Percentiles rank a stretch among this genome's conserved stretches.
These are phyloP conservation scores for Fusarium pilosicola DNA, from an alignment of 2,329 filamentous ascomycete genomes.

Conservation along the genomic window DNA sequence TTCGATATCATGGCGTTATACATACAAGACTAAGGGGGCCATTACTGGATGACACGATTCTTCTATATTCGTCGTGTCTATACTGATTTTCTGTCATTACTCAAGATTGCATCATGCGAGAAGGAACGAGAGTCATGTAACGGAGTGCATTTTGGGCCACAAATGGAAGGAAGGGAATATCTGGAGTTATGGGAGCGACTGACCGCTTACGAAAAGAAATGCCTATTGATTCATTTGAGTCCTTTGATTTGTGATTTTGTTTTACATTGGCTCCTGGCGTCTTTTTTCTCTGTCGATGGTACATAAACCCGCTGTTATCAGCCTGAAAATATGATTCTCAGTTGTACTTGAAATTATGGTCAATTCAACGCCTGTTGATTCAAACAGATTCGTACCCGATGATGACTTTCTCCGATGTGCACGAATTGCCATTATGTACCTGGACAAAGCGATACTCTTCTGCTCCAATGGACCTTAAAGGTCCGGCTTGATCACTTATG, in stretches of 20 bases:
- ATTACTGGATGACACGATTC: conserved; percentile 14
- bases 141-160: conserved; percentile 23
- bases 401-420: not conserved
- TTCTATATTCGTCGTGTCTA: conserved; percentile 13
- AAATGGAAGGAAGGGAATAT: conserved; percentile 22
- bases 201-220: conserved; percentile 29
- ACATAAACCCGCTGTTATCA: not conserved
- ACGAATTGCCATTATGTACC: not conserved
- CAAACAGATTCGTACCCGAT: not conserved
- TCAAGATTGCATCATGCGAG: conserved; percentile 29
- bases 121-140: conserved; percentile 14
- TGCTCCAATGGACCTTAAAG: not conserved
- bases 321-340: not conserved
- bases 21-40: conserved; percentile 11
- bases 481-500: not conserved
- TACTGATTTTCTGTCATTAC: conserved; percentile 25
- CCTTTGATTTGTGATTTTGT: not conserved
- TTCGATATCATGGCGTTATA: conserved; percentile 23
- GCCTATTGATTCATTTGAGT: conserved; percentile 7
- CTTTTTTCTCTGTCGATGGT: not conserved
- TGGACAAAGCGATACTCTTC: not conserved
- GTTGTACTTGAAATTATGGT: not conserved
- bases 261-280: not conserved
- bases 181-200: conserved; percentile 36
- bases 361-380: not conserved